phyloP scores from a whole-genome alignment of 441 rosid genomes.

The Capsella rubella region DNA sequence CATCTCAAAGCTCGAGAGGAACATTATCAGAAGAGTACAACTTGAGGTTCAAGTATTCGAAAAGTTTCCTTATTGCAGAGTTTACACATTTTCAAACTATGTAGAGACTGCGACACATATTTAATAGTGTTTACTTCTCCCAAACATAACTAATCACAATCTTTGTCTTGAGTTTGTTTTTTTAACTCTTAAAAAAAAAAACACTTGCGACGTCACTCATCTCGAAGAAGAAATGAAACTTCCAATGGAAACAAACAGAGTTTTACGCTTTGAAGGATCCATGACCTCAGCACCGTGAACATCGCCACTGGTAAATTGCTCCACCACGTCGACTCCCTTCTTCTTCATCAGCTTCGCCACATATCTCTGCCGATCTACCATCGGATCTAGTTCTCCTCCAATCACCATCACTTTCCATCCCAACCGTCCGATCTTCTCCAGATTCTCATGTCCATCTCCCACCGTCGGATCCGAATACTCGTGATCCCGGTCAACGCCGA shows the following conservation, averaged over 20 bases:
- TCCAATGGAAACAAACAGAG: constrained; percentile 15
- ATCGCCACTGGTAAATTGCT: constrained; percentile 42
- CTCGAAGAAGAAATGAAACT: constrained; percentile 31
- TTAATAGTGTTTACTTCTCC: no score
- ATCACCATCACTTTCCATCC: constrained; percentile 52
- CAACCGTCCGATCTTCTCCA: constrained; percentile 35
- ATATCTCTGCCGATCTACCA: constrained; percentile 55
- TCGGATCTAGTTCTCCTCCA: constrained; percentile 51
- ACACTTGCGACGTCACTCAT: no score
- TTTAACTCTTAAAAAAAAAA: no score
- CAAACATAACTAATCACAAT: no score
- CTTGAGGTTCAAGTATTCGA: no score
- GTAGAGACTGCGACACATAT: no score
- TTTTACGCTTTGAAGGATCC: constrained; percentile 36
- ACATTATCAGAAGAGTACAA: no score
- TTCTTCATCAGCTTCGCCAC: constrained; percentile 45
- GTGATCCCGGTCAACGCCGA: constrained; percentile 57
- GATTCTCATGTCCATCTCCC: constrained; percentile 30
- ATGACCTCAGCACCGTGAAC: constrained; percentile 44
- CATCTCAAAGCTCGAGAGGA: no score
- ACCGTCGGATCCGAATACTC: constrained; percentile 62
- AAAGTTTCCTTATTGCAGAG: no score
- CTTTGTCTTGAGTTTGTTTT: no score
- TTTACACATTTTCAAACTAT: no score
- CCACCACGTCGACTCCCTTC: constrained; percentile 46